phyloP scores from a whole-genome alignment of 2,329 filamentous ascomycete genomes.

The Colletotrichum echinochloae region DNA sequence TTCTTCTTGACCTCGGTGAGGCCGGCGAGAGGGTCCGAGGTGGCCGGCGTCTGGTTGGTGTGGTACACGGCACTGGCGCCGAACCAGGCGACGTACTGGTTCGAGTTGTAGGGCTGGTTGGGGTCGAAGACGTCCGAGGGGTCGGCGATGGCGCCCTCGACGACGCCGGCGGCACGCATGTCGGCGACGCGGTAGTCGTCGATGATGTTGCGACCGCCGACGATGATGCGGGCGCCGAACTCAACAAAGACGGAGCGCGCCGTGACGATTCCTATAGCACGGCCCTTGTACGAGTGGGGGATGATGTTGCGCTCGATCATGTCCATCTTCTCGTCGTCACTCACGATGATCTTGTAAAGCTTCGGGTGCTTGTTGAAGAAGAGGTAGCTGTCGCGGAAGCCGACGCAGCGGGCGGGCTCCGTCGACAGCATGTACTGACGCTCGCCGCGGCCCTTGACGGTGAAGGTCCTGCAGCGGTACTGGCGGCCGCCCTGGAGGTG shows the following conservation, averaged over 20 bases:
- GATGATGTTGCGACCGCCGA: conserved; percentile 85
- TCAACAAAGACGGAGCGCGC: conserved; percentile 97
- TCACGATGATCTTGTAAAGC: conserved; percentile 97
- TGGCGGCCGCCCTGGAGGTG: conserved; percentile 86
- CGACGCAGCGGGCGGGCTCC: conserved; percentile 94
- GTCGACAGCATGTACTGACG: conserved; percentile 98
- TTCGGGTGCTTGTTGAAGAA: conserved; percentile 99
- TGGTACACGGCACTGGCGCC: conserved; percentile 97
- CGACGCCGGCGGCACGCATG: conserved; percentile 79
- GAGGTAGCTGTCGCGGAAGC: conserved; percentile 96
- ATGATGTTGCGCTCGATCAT: conserved; percentile 96
- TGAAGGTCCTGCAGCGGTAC: conserved; percentile 96
- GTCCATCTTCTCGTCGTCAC: conserved; percentile 96
- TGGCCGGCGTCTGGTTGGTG: conserved; percentile 75
- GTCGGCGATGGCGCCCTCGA: conserved; percentile 92
- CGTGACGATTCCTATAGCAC: conserved; percentile 95
- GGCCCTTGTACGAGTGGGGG: conserved; percentile 97
- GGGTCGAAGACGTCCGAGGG: conserved; percentile 84
- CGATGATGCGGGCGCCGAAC: conserved; percentile 93
- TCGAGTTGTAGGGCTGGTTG: conserved; percentile 95
- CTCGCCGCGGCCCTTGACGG: conserved; percentile 83
- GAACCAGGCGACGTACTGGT: conserved; percentile 99
- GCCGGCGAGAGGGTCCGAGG: conserved; percentile 77
- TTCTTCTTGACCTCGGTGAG: conserved; percentile 87
- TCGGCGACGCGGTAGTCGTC: conserved; percentile 91